Base-by-base conservation (phyloP, 805 yeast species). In the Ogataea siamensis region DNA sequence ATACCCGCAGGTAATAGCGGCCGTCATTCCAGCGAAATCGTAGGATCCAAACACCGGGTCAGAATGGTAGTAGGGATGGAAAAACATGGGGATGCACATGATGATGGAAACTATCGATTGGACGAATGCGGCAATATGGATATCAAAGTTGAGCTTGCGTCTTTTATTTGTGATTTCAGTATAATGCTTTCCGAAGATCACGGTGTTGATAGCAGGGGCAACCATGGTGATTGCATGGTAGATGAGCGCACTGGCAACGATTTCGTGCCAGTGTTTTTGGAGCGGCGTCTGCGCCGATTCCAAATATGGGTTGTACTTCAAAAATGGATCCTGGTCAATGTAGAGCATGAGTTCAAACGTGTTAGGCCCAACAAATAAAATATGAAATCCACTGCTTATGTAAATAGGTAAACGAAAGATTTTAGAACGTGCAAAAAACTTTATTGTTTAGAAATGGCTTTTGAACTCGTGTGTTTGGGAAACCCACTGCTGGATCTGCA, bases 401-500 rank as follows among this genome's bases (percentile, higher is more conserved):
- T 37, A 37, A 37, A 24, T 13, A 31, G 3, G 11, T 20, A 18
- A 8, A 30, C 24, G 7, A 27, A 19, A 19, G 12, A 11, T 12
- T 30, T 29, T 10, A 18, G 12, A 31, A 12, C 30, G 25, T 30
- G 26, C 39, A 15, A 32, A 38, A 35, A 28, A 28, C 14, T 28
- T 27, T 18, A 10, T 25, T 22, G 11, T 9, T 10, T 25, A 25
- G 52, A 18, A 32, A 78, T 78, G 85, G 66, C 83, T 32, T 82
- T 66, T 69, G 76, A 77, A 44, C 71, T 87, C 50, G 83, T 88
- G 50, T 83, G 91, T 67, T 77, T 89, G 62, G 96, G 97, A 57
- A 89, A 89, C 74, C 98, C 96, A 30, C 73, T 89, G 50, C 73
- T 89, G 43, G 96, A 88, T 62, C 68, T 87, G 53, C 96, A 87